Evolutionary conservation across 1,284 basidiomycete genomes (phyloP).

Genomic region (Cronartium quercuum): DNA sequence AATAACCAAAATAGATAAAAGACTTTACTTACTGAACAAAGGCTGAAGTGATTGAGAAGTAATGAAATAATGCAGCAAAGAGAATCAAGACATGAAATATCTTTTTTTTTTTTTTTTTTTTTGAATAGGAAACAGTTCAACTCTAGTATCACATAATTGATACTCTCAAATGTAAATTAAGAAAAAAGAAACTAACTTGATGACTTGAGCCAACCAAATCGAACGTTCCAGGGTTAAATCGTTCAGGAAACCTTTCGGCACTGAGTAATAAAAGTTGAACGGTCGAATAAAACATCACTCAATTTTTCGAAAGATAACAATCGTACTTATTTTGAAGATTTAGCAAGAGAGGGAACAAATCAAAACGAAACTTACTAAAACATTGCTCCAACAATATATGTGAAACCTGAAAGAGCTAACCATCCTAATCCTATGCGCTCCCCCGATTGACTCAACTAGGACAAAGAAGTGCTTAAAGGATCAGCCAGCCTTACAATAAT

Average conservation of each 20-base stretch:
- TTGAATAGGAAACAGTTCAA: background rate
- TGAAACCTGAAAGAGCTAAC: slow-evolving; percentile 61
- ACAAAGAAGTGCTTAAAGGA: no score
- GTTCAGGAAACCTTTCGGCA: slow-evolving; percentile 74
- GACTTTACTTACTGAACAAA: background rate
- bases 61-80: background rate
- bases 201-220: slow-evolving; percentile 74
- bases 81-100: slow-evolving; percentile 2
- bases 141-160: background rate
- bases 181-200: slow-evolving; percentile 45
- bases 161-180: background rate
- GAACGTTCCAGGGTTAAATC: slow-evolving; percentile 68
- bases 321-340: no score
- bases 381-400: slow-evolving; percentile 70
- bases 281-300: background rate
- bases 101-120: background rate
- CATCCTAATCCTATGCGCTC: slow-evolving; percentile 63
- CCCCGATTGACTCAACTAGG: slow-evolving; percentile 56
- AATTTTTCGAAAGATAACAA: no score
- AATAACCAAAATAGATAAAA: background rate
- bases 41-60: background rate
- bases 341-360: no score
- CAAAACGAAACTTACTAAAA: slow-evolving; percentile 54
- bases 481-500: no score
- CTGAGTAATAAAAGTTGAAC: slow-evolving; percentile 38